Evolutionary conservation across 2,329 filamentous ascomycete species (phyloP).

Genomic region (Amylocarpus encephaloides): DNA sequence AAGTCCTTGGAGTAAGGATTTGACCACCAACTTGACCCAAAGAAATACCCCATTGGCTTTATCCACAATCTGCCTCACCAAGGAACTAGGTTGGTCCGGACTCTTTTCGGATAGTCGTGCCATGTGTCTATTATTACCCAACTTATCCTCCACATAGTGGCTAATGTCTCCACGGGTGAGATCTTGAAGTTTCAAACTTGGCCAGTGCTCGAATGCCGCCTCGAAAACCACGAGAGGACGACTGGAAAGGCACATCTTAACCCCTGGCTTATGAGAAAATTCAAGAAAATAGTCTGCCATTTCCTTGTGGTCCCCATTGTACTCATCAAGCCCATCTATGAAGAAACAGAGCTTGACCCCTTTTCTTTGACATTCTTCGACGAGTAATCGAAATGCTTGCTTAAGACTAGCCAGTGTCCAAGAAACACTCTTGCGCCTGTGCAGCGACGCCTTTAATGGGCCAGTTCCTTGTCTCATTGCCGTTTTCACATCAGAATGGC

Average conservation of each 20-base stretch:
- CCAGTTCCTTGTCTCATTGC: slow-evolving; percentile 1
- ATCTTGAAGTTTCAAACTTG: slow-evolving; percentile 21
- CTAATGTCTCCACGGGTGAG: slow-evolving; percentile 24
- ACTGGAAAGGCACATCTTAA: slow-evolving; percentile 21
- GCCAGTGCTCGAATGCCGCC: slow-evolving; percentile 15
- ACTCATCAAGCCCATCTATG: slow-evolving; percentile 20
- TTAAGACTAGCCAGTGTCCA: slow-evolving; percentile 3
- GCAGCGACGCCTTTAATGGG: not conserved
- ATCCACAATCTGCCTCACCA: slow-evolving; percentile 9
- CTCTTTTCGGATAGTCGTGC: slow-evolving; percentile 1
- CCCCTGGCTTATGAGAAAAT: not conserved
- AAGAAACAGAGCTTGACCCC: slow-evolving; percentile 13
- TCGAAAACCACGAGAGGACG: slow-evolving; percentile 24
- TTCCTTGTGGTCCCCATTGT: slow-evolving; percentile 7
- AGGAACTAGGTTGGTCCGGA: not conserved
- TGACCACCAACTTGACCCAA: slow-evolving; percentile 21
- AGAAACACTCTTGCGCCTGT: not conserved
- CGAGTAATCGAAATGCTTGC: slow-evolving; percentile 6
- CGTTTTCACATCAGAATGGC: not conserved
- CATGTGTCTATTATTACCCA: slow-evolving; percentile 13
- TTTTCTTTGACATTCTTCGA: not conserved
- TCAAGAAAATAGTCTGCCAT: slow-evolving; percentile 1
- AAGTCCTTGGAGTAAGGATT: slow-evolving; percentile 11
- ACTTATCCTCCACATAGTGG: slow-evolving; percentile 17
- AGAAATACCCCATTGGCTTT: slow-evolving; percentile 23